Evolutionary conservation across 805 yeast genomes (phyloP), one percentile per base, ranked within the genome.

Genomic region (Debaryomyces prosopidis): DNA sequence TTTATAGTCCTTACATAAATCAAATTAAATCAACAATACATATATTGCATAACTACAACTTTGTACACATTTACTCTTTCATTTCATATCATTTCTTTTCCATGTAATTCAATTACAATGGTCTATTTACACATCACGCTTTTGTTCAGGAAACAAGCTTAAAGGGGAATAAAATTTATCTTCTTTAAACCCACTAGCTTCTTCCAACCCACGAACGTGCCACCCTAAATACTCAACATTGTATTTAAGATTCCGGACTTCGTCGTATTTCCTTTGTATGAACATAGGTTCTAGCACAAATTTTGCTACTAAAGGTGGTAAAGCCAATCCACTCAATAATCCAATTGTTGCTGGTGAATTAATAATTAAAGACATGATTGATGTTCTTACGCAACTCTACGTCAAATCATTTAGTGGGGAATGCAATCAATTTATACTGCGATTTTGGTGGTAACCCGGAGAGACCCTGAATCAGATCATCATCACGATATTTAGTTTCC

Each of bases 181-280:
- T 17, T 52, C 62, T 20, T 51, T 50, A 18, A 56, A 48, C 11
- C 73, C 73, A 37, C 45, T 52, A 8, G 51, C 49, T 43, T 69
- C 69, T 40, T 69, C 67, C 40, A 66, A 35, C 37, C 49, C 52
- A 19, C 72, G 54, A 3, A 69, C 62, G 11, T 64, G 55, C 71
- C 72, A 68, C 7, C 72, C 73, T 9, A 67, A 52, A 39, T 52
- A 53, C 42, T 69, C 71, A 36, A 68, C 26, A 35, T 62, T 63
- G 44, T 65, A 59, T 37, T 59, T 63, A 20, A 68, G 53, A 23
- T 50, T 46, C 43, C 66, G 64, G 20, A 68, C 59, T 42, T 68
- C 72, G 31, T 60, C 60, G 38, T 49, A 55, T 38, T 55, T 52
- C 2, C 54, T 14, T 16, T 59, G 62, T 41, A 64, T 44, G 26